These are phyloP conservation scores for Tricladium varicosporioides DNA, from an alignment of 2,329 filamentous ascomycete species.

Conservation along the genomic window DNA sequence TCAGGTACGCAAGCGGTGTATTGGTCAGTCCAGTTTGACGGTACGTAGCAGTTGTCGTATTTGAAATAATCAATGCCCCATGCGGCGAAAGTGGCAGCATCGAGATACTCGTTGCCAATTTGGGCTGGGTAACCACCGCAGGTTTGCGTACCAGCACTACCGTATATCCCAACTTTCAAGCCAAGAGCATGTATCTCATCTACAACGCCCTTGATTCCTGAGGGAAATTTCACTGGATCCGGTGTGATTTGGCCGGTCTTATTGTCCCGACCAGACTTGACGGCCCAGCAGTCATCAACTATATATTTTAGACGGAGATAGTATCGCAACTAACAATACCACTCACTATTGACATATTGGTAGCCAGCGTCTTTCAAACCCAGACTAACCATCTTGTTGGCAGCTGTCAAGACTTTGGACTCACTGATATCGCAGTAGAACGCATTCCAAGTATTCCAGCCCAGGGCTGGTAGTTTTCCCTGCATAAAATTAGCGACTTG, in stretches of 20 bases:
- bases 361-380: slow-evolving; percentile 52
- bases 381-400: slow-evolving; percentile 44
- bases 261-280: slow-evolving; percentile 42
- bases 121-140: slow-evolving; percentile 42
- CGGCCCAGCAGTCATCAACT: slow-evolving; percentile 60
- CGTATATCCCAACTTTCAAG: slow-evolving; percentile 64
- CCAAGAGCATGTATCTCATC: slow-evolving; percentile 53
- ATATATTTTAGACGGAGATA: not conserved
- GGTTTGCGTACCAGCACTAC: slow-evolving; percentile 45
- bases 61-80: slow-evolving; percentile 62
- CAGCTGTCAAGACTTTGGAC: slow-evolving; percentile 43
- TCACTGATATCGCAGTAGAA: slow-evolving; percentile 49
- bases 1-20: slow-evolving; percentile 42
- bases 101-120: slow-evolving; percentile 54
- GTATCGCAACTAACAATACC: not conserved
- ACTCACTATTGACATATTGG: slow-evolving; percentile 49
- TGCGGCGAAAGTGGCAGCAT: slow-evolving; percentile 54
- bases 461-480: slow-evolving; percentile 31
- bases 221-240: slow-evolving; percentile 52
- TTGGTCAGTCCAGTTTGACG: slow-evolving; percentile 37
- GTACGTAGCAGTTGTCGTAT: slow-evolving; percentile 54
- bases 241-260: slow-evolving; percentile 44
- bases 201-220: slow-evolving; percentile 54
- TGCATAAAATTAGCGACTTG: not conserved
- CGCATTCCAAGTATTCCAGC: slow-evolving; percentile 53